Base-by-base conservation (phyloP, 257 asterid genomes). In the Salvia splendens region DNA sequence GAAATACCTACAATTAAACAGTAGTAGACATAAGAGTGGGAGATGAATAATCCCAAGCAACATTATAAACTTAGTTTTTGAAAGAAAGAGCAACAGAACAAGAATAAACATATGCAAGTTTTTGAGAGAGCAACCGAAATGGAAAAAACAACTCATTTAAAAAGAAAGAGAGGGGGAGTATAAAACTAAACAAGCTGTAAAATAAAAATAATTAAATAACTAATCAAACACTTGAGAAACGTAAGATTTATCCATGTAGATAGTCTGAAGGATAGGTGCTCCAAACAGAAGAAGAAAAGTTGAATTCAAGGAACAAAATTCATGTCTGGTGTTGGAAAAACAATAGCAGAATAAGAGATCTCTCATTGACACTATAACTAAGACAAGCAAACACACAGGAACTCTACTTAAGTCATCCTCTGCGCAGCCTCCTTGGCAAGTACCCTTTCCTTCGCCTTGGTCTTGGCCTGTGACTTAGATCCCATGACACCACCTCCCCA, bases 401-500 rank as follows among this genome's bases (percentile, higher is more conserved):
- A 24, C n/a, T n/a, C 35, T 5, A 4, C 52, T 58, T 41, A 84
- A 3, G 51, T 72, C 85, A 81, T 75, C 69, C 87, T 79, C 49
- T 79, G 87, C 10, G 89, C 87, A 38, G 87, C 89, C 61, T 84
- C 87, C 79, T 84, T 84, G 0, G 87, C 87, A 9, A 84, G 75
- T 33, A 84, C 54, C 60, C 71, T 79, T 50, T 84, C 86, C 54
- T 84, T 84, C 0, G 89, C 89, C 76, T 84, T 84, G 1, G 87
- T 82, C 73, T 45, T 81, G 10, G 89, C 87, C 55, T 81, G 87
- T 3, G 89, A 84, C 61, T 84, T 84, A 0, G 87, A 84, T 38
- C 89, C 89, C 89, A 84, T 84, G 0, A 84, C 79, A 50, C 89
- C 87, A 11, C 89, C 89, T 1, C 89, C 89, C 89, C 87, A 84